phyloP scores from a whole-genome alignment of 805 yeast genomes.

The Danielozyma ontarioensis region DNA sequence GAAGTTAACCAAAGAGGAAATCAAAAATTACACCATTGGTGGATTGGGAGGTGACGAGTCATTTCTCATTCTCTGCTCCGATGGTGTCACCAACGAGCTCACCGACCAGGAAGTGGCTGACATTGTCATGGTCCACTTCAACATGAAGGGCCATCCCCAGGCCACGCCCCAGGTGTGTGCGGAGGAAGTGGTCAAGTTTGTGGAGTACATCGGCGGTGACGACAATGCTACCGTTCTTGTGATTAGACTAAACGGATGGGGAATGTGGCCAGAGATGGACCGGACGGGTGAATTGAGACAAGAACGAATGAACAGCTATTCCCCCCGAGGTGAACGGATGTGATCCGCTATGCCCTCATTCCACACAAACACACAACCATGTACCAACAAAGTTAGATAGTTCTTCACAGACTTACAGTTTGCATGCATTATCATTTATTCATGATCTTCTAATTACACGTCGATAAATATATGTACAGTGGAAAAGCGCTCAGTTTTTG shows the following conservation, averaged over 20 bases:
- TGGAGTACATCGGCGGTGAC: constrained; percentile 83
- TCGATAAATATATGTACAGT: no score
- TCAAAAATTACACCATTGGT: constrained; percentile 29
- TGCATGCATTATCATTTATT: neutral
- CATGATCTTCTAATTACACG: no score
- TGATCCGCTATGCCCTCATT: no score
- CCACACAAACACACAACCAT: neutral
- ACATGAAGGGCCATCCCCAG: constrained; percentile 55
- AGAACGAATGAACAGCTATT: constrained; percentile 51
- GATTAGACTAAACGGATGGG: constrained; percentile 84
- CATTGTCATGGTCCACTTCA: constrained; percentile 64
- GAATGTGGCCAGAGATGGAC: constrained; percentile 81
- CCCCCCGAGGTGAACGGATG: no score
- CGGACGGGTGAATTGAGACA: constrained; percentile 80
- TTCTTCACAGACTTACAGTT: neutral
- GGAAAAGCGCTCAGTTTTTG: constrained; percentile 56
- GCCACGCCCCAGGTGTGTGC: constrained; percentile 88
- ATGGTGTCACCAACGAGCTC: constrained; percentile 78
- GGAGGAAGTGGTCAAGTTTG: constrained; percentile 75
- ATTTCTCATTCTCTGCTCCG: constrained; percentile 76
- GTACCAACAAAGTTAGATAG: neutral
- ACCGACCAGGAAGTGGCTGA: constrained; percentile 92
- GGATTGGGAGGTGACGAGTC: constrained; percentile 80
- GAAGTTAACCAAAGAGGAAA: constrained; percentile 35
- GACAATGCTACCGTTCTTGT: constrained; percentile 95